Percentiles rank a stretch among this genome's conserved stretches.
Evolutionary conservation across 2,329 filamentous ascomycete genomes (phyloP).

Genomic region (Colletotrichum noveboracense): DNA sequence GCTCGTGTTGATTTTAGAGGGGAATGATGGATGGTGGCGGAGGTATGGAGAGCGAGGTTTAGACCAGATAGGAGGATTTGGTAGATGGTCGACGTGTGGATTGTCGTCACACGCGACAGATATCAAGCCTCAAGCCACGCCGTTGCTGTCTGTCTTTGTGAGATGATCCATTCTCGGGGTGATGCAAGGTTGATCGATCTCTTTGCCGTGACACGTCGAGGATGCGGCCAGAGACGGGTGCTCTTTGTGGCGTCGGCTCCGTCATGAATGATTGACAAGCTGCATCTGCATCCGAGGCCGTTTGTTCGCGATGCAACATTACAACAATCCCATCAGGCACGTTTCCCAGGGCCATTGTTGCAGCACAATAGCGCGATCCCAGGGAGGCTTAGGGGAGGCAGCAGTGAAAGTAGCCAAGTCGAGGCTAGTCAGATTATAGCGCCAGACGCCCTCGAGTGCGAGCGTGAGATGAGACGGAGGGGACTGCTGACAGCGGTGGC

Average conservation of each 20-base stretch:
- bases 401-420: neutral
- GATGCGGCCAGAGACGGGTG: accelerated
- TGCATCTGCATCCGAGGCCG: neutral
- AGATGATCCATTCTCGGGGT: neutral
- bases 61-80: neutral
- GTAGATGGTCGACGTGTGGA: accelerated
- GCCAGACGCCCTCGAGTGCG: neutral
- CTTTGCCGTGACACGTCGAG: neutral
- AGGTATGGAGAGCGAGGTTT: neutral
- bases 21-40: neutral
- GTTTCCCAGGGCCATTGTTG: neutral
- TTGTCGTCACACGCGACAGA: neutral
- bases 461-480: neutral
- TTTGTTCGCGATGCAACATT: neutral
- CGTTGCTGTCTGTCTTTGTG: neutral
- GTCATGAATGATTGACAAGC: neutral
- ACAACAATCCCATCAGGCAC: neutral
- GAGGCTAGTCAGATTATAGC: neutral
- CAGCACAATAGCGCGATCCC: neutral
- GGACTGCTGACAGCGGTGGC: neutral
- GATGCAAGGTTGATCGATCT: neutral
- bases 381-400: neutral
- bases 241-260: neutral
- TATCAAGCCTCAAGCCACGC: neutral
- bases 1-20: constrained; percentile 38